Evolutionary conservation across 2,329 filamentous ascomycete genomes (phyloP).

Genomic region (Neonectria punicea): DNA sequence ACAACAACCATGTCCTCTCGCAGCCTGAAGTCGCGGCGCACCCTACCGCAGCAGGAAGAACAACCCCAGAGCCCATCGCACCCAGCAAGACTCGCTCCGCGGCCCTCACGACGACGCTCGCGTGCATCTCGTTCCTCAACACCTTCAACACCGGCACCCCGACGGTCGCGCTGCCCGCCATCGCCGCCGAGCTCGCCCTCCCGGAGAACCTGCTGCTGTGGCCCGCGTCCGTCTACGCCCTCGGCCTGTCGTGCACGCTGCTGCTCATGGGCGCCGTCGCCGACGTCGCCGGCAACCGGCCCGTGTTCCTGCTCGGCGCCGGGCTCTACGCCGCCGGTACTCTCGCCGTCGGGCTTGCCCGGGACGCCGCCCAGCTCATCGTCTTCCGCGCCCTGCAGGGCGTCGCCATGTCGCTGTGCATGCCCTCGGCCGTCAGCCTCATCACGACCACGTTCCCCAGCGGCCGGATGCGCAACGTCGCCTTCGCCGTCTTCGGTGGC

Average conservation of each 20-base stretch:
- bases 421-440: conserved; percentile 51
- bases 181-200: conserved; percentile 32
- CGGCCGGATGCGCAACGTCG: conserved; percentile 52
- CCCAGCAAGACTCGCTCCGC: conserved; percentile 9
- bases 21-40: neutral
- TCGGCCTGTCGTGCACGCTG: conserved; percentile 37
- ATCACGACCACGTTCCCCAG: conserved; percentile 51
- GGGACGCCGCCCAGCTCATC: conserved; percentile 51
- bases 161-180: conserved; percentile 35
- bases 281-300: conserved; percentile 50
- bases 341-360: conserved; percentile 46
- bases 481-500: conserved; percentile 57
- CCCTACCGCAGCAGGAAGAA: neutral
- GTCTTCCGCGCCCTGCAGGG: conserved; percentile 50
- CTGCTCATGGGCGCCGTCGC: conserved; percentile 51
- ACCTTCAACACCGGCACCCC: conserved; percentile 40
- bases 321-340: conserved; percentile 48
- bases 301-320: conserved; percentile 49
- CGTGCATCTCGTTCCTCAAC: conserved; percentile 38
- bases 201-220: conserved; percentile 35
- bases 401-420: conserved; percentile 50
- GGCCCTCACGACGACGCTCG: conserved; percentile 22
- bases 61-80: conserved; percentile 5
- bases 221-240: conserved; percentile 37
- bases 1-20: neutral